Evolutionary conservation across 306 rosid genomes (phyloP), one percentile per base, ranked within the genome.

Genomic region (Crotalaria pallida): DNA sequence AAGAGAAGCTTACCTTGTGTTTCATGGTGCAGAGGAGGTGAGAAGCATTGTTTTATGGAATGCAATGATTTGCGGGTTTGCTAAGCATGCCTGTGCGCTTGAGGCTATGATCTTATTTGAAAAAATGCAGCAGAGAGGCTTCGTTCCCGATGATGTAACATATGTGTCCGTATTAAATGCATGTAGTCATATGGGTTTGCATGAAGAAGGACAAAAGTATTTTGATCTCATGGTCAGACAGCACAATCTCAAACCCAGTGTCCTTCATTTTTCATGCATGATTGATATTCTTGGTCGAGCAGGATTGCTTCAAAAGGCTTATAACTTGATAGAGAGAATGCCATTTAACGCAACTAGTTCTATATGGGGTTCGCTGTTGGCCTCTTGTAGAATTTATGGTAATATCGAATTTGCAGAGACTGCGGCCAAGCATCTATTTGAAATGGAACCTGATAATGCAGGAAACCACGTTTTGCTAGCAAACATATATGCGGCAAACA

Each of bases 291-390:
- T 93, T 22, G 89, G 96, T 26, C 84, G 92, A 22, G 89, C 94
- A 3, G 94, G 98, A 67, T 57, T 61, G 75, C 78, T 82, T 75
- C 69, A 36, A 11, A 82, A 87, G 41, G 98, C 96, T 50, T 80
- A 81, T 74, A 63, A 79, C 10, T 55, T 87, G 78, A 85, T 90
- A 63, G 78, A 77, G 76, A 76, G 55, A 67, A 82, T 90, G 89
- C 87, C 94, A 12, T 88, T 88, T 69, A 52, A 71, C 17, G 92
- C 86, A 17, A 85, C 88, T 55, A 81, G 80, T 87, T 88, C 92
- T 26, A 87, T 90, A 78, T 90, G 97, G 98, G 97, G 94, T 65
- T 93, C 98, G 10, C 82, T 93, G 44, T 79, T 90, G 58, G 93
- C 97, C 61, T 84, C 98, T 73, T 93, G 96, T 74, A 85, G 87